Evolutionary conservation across 179 eudicot genomes (phyloP).

Genomic region (Spinacia oleracea): DNA sequence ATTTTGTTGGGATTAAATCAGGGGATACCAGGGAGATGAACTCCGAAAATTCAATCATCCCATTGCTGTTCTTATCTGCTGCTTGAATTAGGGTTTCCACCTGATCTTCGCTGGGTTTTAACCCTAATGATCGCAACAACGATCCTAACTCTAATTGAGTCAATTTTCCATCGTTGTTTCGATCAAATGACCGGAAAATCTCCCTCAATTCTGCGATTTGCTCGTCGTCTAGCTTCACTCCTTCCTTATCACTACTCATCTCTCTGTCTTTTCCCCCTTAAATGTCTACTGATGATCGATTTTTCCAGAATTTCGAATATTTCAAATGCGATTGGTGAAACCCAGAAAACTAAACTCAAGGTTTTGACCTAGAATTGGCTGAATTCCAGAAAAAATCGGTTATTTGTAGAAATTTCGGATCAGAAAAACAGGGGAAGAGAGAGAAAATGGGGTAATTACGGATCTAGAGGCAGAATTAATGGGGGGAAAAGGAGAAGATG

Average conservation of each 20-base stretch:
- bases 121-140: slow-evolving; percentile 42
- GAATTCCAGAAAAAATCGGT: slow-evolving; percentile 15
- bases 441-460: slow-evolving; percentile 8
- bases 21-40: slow-evolving; percentile 58
- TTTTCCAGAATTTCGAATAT: not conserved
- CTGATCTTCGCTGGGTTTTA: slow-evolving; percentile 48
- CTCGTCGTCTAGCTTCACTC: slow-evolving; percentile 46
- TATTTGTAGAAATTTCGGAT: slow-evolving; percentile 22
- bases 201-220: slow-evolving; percentile 48
- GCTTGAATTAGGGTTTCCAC: slow-evolving; percentile 42
- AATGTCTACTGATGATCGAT: not conserved
- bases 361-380: slow-evolving; percentile 10
- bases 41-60: slow-evolving; percentile 50
- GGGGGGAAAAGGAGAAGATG: not conserved
- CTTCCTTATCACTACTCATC: slow-evolving; percentile 39
- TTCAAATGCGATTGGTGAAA: not conserved
- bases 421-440: not conserved
- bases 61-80: slow-evolving; percentile 50
- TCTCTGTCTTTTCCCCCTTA: not conserved
- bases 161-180: slow-evolving; percentile 48
- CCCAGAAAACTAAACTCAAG: slow-evolving; percentile 1
- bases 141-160: slow-evolving; percentile 53
- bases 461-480: slow-evolving; percentile 9
- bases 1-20: slow-evolving; percentile 78
- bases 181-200: slow-evolving; percentile 43